Base-by-base conservation (phyloP, 108 stramenopile genomes). In the Cylindrotheca fusiformis region DNA sequence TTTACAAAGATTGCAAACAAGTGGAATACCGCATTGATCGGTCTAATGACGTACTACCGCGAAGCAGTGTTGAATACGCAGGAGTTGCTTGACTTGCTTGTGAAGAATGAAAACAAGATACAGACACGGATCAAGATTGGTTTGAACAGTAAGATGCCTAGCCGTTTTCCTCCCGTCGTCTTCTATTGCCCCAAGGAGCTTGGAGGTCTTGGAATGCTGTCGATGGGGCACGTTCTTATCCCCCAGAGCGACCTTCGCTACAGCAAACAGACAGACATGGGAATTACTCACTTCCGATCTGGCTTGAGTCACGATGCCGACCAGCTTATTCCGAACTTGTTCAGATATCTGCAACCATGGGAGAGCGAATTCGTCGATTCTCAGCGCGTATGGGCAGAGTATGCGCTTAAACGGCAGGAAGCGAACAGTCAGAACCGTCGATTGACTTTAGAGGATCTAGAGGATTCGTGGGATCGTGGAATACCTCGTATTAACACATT, bases 1-100 rank as follows among this genome's bases (percentile, higher is more conserved):
- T 99, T 99, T 74, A 98, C 97, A 19, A 99, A 99, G 80, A 96
- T 99, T 66, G 97, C 97, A n/a, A 99, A 99, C 79, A 99, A 99
- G 75, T 99, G 98, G 98, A 97, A 97, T 73, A 94, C 96, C 20
- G 94, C 92, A 5, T 65, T 96, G 60, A 96, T 99, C 72, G 92
- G 94, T 5, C 87, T 99, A 32, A 99, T 99, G 98, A 96, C 96
- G 1, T 98, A 98, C 67, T 99, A 95, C 76, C 83, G 98, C 17
- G 98, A 99, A 80, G 98, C 98, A 18, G 98, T 99, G n/a, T 63
- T 99, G 62, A 96, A 96, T 61, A 99, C 97, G 18, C 96, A 96
- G 75, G 97, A 98, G 69, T 81, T 98, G 3, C 90, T 98, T 57
- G 96, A 97, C 71, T 63, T 97, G 48, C 87, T 97, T 48, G 96